Conservation (phyloP, 2,329 filamentous ascomycete species). For the Diaporthe sp. region DNA sequence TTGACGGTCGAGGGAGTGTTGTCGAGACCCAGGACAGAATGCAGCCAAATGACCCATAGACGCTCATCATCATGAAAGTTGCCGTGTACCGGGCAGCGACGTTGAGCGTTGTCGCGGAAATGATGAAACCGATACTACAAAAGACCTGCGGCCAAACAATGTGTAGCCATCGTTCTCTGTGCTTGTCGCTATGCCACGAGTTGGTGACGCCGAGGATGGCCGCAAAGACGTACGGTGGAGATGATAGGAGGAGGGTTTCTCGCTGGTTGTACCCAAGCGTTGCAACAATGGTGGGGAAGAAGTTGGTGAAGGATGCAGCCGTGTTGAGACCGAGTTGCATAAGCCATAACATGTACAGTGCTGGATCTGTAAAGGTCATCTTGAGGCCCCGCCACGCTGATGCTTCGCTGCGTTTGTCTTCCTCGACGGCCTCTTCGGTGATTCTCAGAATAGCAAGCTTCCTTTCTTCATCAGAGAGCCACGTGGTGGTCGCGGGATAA, state of each 20-base stretch:
- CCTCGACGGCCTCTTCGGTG: constrained; percentile 42
- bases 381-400: constrained; percentile 43
- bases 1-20: background rate
- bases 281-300: constrained; percentile 49
- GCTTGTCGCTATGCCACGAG: constrained; percentile 25
- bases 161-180: constrained; percentile 22
- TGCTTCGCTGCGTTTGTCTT: constrained; percentile 44
- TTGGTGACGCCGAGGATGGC: constrained; percentile 11
- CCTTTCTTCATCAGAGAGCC: constrained; percentile 42
- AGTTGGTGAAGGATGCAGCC: constrained; percentile 50
- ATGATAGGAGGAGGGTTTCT: constrained; percentile 48
- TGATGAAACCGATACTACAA: constrained; percentile 15
- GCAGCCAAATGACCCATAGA: constrained; percentile 10
- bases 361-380: constrained; percentile 48
- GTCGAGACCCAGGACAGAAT: constrained; percentile 22
- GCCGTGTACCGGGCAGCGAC: constrained; percentile 11
- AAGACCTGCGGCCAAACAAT: constrained; percentile 25
- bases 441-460: constrained; percentile 41
- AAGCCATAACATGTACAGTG: constrained; percentile 45
- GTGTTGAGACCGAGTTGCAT: constrained; percentile 49
- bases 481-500: constrained; percentile 42
- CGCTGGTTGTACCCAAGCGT: constrained; percentile 48
- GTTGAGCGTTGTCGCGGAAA: constrained; percentile 17
- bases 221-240: constrained; percentile 43
- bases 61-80: constrained; percentile 28